These are phyloP conservation scores for Globisporangium spinosum DNA, from an alignment of 352 stramenopile genomes.

Conservation along the genomic window DNA sequence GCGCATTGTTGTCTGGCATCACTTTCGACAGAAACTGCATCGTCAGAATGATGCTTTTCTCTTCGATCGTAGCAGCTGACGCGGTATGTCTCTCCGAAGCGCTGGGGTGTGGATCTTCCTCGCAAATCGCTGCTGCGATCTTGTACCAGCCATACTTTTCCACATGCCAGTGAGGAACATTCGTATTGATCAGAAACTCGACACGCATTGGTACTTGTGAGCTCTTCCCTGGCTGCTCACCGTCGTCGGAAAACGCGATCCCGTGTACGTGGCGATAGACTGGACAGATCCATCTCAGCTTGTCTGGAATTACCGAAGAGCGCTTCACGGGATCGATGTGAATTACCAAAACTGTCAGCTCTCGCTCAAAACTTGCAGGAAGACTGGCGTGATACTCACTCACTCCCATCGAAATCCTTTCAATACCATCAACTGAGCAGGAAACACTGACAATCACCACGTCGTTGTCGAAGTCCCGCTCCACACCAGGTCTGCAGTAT, in stretches of 20 bases:
- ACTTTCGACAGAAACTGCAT: constrained; percentile 3
- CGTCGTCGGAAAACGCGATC: constrained; percentile 22
- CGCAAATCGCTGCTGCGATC: constrained; percentile 17
- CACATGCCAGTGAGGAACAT: constrained; percentile 30
- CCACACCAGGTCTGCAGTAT: constrained; percentile 17
- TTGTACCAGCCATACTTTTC: constrained; percentile 34
- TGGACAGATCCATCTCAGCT: constrained; percentile 6
- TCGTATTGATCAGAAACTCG: constrained; percentile 29
- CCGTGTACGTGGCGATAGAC: constrained; percentile 37
- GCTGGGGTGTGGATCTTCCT: neutral
- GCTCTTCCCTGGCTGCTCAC: neutral
- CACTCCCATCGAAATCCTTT: constrained; percentile 22
- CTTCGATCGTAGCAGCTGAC: constrained; percentile 7
- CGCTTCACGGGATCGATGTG: constrained; percentile 24
- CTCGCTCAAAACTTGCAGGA: neutral
- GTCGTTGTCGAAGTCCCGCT: constrained; percentile 12
- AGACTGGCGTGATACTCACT: neutral
- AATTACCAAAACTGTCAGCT: constrained; percentile 28
- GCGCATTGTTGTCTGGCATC: neutral
- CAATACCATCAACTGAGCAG: constrained; percentile 23
- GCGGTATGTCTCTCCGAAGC: neutral
- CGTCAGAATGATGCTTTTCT: constrained; percentile 9
- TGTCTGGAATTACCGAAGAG: neutral
- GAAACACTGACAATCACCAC: constrained; percentile 24
- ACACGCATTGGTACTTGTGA: constrained; percentile 21